Base-by-base conservation (phyloP, 306 rosid genomes). In the Acacia melanoxylon region DNA sequence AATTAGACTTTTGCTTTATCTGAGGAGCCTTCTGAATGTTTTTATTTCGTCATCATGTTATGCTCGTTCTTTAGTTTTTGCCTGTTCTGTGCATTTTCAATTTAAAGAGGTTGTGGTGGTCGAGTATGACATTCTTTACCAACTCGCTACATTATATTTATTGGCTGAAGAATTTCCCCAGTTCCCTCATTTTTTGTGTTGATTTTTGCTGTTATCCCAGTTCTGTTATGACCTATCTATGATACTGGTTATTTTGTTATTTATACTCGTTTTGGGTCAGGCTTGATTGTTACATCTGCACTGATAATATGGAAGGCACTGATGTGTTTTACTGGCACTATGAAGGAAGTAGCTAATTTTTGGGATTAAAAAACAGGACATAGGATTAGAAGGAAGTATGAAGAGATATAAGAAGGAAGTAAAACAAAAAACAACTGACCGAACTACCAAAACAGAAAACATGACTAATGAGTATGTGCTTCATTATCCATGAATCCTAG, bases 301-400 rank as follows among this genome's bases (percentile, higher is more conserved):
- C 86, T 94, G 51, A 81, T 93, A 49, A 88, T 93, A 78, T 94
- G 98, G 98, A 93, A 91, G 90, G 97, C 88, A 29, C 81, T 94
- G 74, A 92, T 91, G 89, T 94, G 97, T 69, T 37, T 89, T 52
- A 90, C 97, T 8, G 97, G 95, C 20, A 90, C n/a, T n/a, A n/a
- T n/a, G n/a, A n/a, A n/a, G n/a, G n/a, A n/a, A n/a, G n/a, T n/a
- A n/a, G n/a, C n/a, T n/a, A n/a, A n/a, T n/a, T n/a, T n/a, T n/a
- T n/a, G n/a, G n/a, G n/a, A n/a, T n/a, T n/a, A n/a, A n/a, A n/a
- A n/a, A n/a, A n/a, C n/a, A n/a, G n/a, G n/a, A n/a, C n/a, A n/a
- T n/a, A n/a, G n/a, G n/a, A n/a, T n/a, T n/a, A n/a, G n/a, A n/a
- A n/a, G n/a, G n/a, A n/a, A n/a, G n/a, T n/a, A n/a, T n/a, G n/a